Percentiles rank a stretch among this genome's conserved stretches.
Conservation (phyloP, 2,329 filamentous ascomycete genomes). For the Colletotrichum horii region DNA sequence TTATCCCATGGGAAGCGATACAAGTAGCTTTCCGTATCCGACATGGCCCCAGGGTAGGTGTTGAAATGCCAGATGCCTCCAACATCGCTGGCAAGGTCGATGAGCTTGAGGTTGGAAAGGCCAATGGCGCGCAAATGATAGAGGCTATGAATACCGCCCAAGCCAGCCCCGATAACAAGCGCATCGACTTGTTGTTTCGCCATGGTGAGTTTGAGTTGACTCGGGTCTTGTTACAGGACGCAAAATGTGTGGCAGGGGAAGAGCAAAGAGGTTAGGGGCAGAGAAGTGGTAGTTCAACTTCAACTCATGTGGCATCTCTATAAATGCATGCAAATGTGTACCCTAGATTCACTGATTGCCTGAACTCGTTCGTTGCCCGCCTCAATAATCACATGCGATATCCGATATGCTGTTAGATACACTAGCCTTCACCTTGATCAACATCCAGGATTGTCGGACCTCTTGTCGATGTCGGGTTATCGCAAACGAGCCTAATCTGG, state of each 20-base stretch:
- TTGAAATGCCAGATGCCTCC: conserved; percentile 28
- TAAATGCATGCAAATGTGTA: background rate
- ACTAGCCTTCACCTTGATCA: too few species aligned
- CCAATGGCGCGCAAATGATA: background rate
- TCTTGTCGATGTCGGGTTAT: background rate
- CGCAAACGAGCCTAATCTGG: background rate
- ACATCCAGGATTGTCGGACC: background rate
- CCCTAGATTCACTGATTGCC: background rate
- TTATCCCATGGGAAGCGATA: conserved; percentile 7
- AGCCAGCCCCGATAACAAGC: background rate
- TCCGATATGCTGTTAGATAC: too few species aligned
- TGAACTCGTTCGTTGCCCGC: fast-evolving
- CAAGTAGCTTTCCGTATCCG: background rate
- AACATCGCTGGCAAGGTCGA: conserved; percentile 26
- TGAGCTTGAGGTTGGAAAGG: background rate
- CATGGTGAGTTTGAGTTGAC: background rate
- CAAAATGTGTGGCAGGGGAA: background rate
- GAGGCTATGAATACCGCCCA: background rate
- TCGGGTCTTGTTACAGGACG: background rate
- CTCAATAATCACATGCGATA: background rate
- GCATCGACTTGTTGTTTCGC: background rate
- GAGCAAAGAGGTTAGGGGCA: background rate
- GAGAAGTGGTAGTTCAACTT: background rate
- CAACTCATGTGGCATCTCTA: background rate
- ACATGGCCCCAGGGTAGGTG: conserved; percentile 21